These are phyloP conservation scores for Theileria annulata DNA, from an alignment of 169 alveolate species.

Conservation along the genomic window DNA sequence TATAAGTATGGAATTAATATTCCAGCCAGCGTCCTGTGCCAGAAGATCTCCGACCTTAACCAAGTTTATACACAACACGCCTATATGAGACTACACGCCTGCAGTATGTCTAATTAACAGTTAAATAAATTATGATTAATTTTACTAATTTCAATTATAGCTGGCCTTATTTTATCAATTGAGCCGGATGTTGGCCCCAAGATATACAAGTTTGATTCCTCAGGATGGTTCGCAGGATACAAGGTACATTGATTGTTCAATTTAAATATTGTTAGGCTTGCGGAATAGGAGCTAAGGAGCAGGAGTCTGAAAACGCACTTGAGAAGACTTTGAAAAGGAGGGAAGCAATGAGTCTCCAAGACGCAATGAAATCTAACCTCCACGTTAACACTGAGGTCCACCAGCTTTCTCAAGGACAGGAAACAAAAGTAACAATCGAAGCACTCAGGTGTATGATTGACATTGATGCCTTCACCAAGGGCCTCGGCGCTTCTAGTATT, in stretches of 20 bases:
- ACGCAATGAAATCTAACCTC: slow-evolving; percentile 68
- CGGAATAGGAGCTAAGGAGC: slow-evolving; percentile 89
- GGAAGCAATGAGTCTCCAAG: slow-evolving; percentile 68
- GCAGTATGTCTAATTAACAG: slow-evolving; percentile 73
- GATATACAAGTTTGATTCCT: slow-evolving; percentile 92
- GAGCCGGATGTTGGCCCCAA: slow-evolving; percentile 94
- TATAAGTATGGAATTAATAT: slow-evolving; percentile 89
- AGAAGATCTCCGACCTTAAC: slow-evolving; percentile 89
- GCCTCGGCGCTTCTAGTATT: slow-evolving; percentile 85
- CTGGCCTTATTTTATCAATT: slow-evolving; percentile 88
- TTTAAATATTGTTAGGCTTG: slow-evolving; percentile 71
- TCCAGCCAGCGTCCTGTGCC: slow-evolving; percentile 90
- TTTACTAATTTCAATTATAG: slow-evolving; percentile 38
- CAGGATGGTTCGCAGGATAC: slow-evolving; percentile 94
- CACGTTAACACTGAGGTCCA: slow-evolving; percentile 61
- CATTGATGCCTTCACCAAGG: slow-evolving; percentile 69
- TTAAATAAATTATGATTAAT: neutral
- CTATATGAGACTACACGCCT: slow-evolving; percentile 91
- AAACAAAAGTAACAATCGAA: slow-evolving; percentile 62
- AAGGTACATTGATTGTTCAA: slow-evolving; percentile 42
- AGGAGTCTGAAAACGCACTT: slow-evolving; percentile 85
- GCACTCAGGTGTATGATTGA: slow-evolving; percentile 75
- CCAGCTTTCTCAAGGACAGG: slow-evolving; percentile 55
- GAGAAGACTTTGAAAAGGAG: slow-evolving; percentile 77
- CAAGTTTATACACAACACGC: slow-evolving; percentile 95